phyloP scores from a whole-genome alignment of 495 filamentous ascomycete species.

The Darksidea phi region DNA sequence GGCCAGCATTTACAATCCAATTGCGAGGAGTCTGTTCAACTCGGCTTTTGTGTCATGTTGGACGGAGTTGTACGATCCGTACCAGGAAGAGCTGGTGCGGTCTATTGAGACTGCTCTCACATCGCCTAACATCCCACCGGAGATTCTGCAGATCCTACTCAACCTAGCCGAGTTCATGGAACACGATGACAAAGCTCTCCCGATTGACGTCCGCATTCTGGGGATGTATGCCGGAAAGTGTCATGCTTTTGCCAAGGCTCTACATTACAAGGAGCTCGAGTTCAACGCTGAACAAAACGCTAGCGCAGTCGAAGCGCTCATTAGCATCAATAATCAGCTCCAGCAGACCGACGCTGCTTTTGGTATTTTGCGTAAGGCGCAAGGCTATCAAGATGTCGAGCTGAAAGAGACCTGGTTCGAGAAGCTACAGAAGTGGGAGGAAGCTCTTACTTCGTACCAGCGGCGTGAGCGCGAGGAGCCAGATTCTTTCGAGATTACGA shows the following conservation, averaged over 20 bases:
- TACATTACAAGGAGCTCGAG: constrained; percentile 98
- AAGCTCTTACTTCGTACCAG: constrained; percentile 89
- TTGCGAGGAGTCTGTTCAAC: constrained; percentile 94
- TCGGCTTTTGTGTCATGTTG: constrained; percentile 98
- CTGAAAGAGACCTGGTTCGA: constrained; percentile 98
- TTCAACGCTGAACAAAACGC: constrained; percentile 96
- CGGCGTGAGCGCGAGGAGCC: constrained; percentile 70
- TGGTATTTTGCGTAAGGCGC: constrained; percentile 90
- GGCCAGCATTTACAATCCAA: constrained; percentile 83
- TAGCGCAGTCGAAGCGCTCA: constrained; percentile 92
- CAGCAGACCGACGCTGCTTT: constrained; percentile 98
- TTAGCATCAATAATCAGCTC: constrained; percentile 97
- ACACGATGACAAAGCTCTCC: constrained; percentile 95
- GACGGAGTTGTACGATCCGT: constrained; percentile 94
- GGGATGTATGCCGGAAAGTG: constrained; percentile 92
- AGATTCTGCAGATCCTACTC: constrained; percentile 88
- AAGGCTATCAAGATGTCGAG: constrained; percentile 90
- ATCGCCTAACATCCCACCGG: constrained; percentile 88
- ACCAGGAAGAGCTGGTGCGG: constrained; percentile 88
- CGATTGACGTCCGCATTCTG: constrained; percentile 90
- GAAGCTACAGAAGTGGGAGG: constrained; percentile 96
- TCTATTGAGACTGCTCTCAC: constrained; percentile 94
- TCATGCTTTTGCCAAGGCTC: constrained; percentile 94
- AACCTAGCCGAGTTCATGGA: constrained; percentile 99
- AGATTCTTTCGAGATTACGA: constrained; percentile 82